Evolutionary conservation across 192 early-diverging fungal species (phyloP).

Genomic region (Backusella westeae): DNA sequence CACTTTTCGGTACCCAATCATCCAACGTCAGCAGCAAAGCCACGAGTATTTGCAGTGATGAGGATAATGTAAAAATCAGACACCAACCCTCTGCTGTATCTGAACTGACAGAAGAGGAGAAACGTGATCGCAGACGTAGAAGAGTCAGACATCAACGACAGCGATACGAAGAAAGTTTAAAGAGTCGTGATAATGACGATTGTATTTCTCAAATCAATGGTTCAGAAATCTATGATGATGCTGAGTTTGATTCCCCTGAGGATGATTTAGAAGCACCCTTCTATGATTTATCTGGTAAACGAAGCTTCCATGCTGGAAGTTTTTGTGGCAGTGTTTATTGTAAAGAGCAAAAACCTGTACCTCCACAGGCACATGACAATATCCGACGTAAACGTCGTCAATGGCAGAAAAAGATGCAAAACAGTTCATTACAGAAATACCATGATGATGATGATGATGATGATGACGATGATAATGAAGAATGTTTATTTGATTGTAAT

Average conservation of each 20-base stretch:
- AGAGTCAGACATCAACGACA: conserved; percentile 8
- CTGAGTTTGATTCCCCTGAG: background rate
- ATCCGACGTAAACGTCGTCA: conserved; percentile 7
- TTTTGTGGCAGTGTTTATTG: conserved; percentile 9
- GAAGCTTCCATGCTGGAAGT: conserved; percentile 7
- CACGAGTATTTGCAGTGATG: background rate
- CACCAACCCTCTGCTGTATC: background rate
- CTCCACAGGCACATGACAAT: background rate
- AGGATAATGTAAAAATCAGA: background rate
- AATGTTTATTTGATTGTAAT: background rate
- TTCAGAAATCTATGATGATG: background rate
- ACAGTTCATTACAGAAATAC: background rate
- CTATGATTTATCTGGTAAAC: conserved; percentile 9
- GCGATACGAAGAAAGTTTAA: conserved; percentile 2
- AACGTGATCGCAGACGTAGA: conserved; percentile 15
- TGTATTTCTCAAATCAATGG: conserved; percentile 4
- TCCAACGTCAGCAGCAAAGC: background rate
- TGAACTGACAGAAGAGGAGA: background rate
- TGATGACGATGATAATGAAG: background rate
- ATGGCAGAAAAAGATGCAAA: background rate
- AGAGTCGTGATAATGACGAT: conserved; percentile 8
- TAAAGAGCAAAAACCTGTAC: background rate
- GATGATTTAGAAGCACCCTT: background rate
- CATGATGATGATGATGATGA: background rate
- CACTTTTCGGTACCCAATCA: conserved; percentile 14